phyloP scores from a whole-genome alignment of 2,329 filamentous ascomycete genomes.

The Nemania sp. region DNA sequence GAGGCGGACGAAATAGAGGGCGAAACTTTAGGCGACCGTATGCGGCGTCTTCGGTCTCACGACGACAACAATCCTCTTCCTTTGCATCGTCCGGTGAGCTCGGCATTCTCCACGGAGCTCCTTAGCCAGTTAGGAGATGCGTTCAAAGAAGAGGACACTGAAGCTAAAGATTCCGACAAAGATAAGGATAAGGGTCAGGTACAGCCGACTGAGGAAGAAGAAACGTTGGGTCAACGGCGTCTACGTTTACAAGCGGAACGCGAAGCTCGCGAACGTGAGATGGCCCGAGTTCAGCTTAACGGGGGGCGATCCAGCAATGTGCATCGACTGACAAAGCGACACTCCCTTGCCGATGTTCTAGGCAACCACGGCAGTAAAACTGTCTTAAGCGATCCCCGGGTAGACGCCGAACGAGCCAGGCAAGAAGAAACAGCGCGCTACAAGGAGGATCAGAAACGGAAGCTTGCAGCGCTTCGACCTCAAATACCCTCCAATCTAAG shows the following conservation, averaged over 20 bases:
- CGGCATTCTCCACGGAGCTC: slow-evolving; percentile 76
- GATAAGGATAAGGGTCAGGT: slow-evolving; percentile 49
- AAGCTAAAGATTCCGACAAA: slow-evolving; percentile 50
- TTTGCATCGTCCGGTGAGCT: slow-evolving; percentile 69
- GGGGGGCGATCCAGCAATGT: slow-evolving; percentile 52
- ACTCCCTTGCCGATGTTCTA: slow-evolving; percentile 69
- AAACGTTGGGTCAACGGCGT: slow-evolving; percentile 82
- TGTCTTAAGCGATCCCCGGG: slow-evolving; percentile 57
- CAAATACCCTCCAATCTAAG: slow-evolving; percentile 62
- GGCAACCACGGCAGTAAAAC: slow-evolving; percentile 54
- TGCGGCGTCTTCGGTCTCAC: slow-evolving; percentile 72
- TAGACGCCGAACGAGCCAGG: slow-evolving; percentile 56
- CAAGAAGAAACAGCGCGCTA: slow-evolving; percentile 57
- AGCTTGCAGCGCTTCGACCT: slow-evolving; percentile 61
- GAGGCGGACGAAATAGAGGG: slow-evolving; percentile 67
- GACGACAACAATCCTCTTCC: slow-evolving; percentile 63
- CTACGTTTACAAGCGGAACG: slow-evolving; percentile 77
- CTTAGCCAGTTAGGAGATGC: slow-evolving; percentile 71
- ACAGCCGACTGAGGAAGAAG: slow-evolving; percentile 68
- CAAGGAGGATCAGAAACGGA: slow-evolving; percentile 59
- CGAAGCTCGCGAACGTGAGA: slow-evolving; percentile 71
- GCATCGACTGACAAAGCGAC: slow-evolving; percentile 59
- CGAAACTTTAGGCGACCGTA: slow-evolving; percentile 75
- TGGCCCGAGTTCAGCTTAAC: slow-evolving; percentile 53
- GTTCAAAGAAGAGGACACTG: slow-evolving; percentile 56